Evolutionary conservation across 1,284 basidiomycete genomes (phyloP).

Genomic region (Ceratobasidium sp.): DNA sequence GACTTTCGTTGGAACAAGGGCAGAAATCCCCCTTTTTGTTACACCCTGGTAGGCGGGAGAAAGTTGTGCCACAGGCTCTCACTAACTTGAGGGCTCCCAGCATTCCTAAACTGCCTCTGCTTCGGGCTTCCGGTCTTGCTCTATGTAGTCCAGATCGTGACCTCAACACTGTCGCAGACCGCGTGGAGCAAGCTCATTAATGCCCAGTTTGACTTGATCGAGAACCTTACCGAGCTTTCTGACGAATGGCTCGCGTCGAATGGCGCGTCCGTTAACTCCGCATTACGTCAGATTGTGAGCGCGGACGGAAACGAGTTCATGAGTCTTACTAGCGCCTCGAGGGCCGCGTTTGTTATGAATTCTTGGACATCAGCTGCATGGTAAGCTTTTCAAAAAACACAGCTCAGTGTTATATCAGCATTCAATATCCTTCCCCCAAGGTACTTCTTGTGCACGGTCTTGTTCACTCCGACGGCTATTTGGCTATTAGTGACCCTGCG

Average conservation of each 20-base stretch:
- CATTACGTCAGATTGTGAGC: neutral
- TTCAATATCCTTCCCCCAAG: too few relatives aligned
- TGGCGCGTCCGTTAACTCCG: slow-evolving; percentile 2
- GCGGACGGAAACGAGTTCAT: slow-evolving; percentile 1
- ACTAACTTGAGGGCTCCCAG: neutral
- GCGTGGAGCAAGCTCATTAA: slow-evolving; percentile 20
- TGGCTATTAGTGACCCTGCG: slow-evolving; percentile 15
- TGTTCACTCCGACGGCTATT: slow-evolving; percentile 25
- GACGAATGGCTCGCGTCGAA: slow-evolving; percentile 20
- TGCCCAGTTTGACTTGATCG: slow-evolving; percentile 18
- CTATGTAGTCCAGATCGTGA: neutral
- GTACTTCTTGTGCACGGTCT: slow-evolving; percentile 23
- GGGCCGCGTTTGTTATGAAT: slow-evolving; percentile 12
- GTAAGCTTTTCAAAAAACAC: slow-evolving; percentile 21
- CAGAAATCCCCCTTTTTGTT: neutral
- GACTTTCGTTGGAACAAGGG: slow-evolving; percentile 7
- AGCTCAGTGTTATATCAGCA: too few relatives aligned
- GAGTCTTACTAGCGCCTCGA: neutral
- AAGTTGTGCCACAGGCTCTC: neutral
- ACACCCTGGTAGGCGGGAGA: slow-evolving; percentile 8
- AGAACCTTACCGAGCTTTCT: slow-evolving; percentile 2
- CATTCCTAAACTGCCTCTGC: slow-evolving; percentile 4
- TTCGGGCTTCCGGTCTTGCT: slow-evolving; percentile 13
- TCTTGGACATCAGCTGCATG: slow-evolving; percentile 2
- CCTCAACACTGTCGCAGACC: slow-evolving; percentile 3